Evolutionary conservation across 148 eudicot genomes (phyloP).

Genomic region (Amaranthus cruentus): DNA sequence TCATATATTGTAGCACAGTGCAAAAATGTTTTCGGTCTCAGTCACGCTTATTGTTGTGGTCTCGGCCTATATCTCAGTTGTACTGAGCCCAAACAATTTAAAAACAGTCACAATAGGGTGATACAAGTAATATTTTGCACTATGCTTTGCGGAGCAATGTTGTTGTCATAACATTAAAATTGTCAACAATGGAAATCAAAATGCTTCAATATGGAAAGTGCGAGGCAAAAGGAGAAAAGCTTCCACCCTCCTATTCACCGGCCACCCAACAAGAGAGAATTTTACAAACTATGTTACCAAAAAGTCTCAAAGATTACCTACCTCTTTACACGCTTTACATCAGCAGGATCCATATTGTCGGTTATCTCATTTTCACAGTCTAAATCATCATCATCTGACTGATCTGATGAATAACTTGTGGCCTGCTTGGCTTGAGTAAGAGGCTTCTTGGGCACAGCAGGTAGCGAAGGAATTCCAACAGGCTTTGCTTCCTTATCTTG

Average conservation of each 20-base stretch:
- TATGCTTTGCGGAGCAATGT: too few relatives aligned
- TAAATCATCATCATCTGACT: conserved; percentile 90
- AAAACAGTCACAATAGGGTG: too few relatives aligned
- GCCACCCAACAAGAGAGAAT: neutral
- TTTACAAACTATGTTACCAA: neutral
- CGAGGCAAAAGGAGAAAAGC: too few relatives aligned
- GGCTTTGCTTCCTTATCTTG: conserved; percentile 59
- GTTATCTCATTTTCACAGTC: conserved; percentile 71
- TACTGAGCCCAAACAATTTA: too few relatives aligned
- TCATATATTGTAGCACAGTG: too few relatives aligned
- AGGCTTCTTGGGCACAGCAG: conserved; percentile 51
- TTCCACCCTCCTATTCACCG: neutral
- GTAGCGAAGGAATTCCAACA: conserved; percentile 53
- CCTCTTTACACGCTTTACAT: conserved; percentile 84
- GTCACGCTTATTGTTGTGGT: too few relatives aligned
- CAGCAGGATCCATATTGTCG: conserved; percentile 45
- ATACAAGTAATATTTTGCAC: too few relatives aligned
- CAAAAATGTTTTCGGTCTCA: too few relatives aligned
- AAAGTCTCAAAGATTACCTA: neutral
- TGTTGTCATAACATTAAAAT: too few relatives aligned
- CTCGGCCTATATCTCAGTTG: too few relatives aligned
- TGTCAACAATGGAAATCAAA: too few relatives aligned
- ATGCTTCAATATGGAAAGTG: neutral
- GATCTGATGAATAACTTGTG: conserved; percentile 86
- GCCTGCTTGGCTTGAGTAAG: conserved; percentile 63